Conservation (phyloP, 2,329 filamentous ascomycete genomes). For the Myriosclerotinia duriaeana region DNA sequence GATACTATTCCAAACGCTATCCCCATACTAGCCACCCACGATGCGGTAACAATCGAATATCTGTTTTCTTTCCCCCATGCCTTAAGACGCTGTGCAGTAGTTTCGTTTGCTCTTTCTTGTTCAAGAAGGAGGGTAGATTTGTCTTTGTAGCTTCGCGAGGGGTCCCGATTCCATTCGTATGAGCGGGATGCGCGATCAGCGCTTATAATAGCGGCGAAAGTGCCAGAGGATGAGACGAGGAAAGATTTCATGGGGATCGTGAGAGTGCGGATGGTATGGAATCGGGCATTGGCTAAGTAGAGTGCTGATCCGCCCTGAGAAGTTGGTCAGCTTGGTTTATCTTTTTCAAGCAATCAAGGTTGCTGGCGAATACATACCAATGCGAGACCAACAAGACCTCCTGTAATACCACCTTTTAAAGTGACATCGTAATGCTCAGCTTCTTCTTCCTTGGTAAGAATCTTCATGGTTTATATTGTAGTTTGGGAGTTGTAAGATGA, state of each 20-base stretch:
- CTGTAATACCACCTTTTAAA: conserved; percentile 74
- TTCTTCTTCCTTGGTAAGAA: conserved; percentile 93
- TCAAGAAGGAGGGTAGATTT: conserved; percentile 31
- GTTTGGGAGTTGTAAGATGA: neutral
- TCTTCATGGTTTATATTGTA: conserved; percentile 66
- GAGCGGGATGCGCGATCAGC: conserved; percentile 73
- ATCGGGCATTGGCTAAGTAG: conserved; percentile 63
- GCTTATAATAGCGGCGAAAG: conserved; percentile 83
- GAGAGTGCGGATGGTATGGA: conserved; percentile 73
- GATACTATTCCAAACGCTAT: conserved; percentile 62
- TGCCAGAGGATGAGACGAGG: conserved; percentile 77
- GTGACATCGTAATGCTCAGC: conserved; percentile 78
- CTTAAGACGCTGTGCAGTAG: conserved; percentile 58
- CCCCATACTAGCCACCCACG: conserved; percentile 66
- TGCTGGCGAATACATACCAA: conserved; percentile 56
- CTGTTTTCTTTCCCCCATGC: conserved; percentile 70
- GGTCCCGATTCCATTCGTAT: conserved; percentile 60
- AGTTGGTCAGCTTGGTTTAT: conserved; percentile 19
- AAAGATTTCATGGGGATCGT: conserved; percentile 90
- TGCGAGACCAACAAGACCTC: conserved; percentile 66
- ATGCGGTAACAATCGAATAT: conserved; percentile 66
- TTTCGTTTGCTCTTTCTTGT: conserved; percentile 43
- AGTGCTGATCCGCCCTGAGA: conserved; percentile 55
- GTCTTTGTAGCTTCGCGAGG: conserved; percentile 42
- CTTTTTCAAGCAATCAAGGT: neutral